phyloP scores from a whole-genome alignment of 495 filamentous ascomycete species.

The Aspergillus heteromorphus region DNA sequence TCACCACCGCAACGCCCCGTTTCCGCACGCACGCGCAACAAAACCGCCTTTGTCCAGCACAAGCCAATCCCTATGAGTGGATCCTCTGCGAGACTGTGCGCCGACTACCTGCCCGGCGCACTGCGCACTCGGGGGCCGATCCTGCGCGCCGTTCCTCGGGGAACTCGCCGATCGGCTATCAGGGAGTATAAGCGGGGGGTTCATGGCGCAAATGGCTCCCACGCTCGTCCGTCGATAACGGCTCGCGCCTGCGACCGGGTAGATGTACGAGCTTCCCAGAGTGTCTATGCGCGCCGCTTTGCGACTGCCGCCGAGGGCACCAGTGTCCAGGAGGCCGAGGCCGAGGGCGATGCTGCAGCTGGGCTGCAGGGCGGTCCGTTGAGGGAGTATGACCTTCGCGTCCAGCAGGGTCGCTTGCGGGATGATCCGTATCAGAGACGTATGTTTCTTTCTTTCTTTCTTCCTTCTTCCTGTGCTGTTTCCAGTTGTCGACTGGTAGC shows the following conservation, averaged over 20 bases:
- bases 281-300: conserved; percentile 12
- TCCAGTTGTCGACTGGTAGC: too few relatives aligned
- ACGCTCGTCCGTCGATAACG: not conserved
- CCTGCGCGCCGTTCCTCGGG: conserved; percentile 16
- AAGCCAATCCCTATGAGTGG: conserved; percentile 23
- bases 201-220: conserved; percentile 3
- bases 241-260: not conserved
- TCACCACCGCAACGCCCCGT: not conserved
- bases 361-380: conserved; percentile 57
- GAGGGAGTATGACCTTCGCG: conserved; percentile 78
- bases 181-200: conserved; percentile 9
- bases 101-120: conserved; percentile 29
- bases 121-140: conserved; percentile 20
- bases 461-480: too few relatives aligned
- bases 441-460: conserved; percentile 41
- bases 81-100: conserved; percentile 29
- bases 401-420: conserved; percentile 61
- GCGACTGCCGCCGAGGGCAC: conserved; percentile 11
- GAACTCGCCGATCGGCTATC: conserved; percentile 8
- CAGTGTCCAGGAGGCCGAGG: conserved; percentile 1
- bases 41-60: not conserved
- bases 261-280: not conserved
- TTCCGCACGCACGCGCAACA: not conserved
- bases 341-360: conserved; percentile 3
- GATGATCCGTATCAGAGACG: conserved; percentile 91